Percentiles rank a stretch among this genome's conserved stretches.
Evolutionary conservation across 2,329 filamentous ascomycete genomes (phyloP).

Genomic region (Parafenestella ontariensis): DNA sequence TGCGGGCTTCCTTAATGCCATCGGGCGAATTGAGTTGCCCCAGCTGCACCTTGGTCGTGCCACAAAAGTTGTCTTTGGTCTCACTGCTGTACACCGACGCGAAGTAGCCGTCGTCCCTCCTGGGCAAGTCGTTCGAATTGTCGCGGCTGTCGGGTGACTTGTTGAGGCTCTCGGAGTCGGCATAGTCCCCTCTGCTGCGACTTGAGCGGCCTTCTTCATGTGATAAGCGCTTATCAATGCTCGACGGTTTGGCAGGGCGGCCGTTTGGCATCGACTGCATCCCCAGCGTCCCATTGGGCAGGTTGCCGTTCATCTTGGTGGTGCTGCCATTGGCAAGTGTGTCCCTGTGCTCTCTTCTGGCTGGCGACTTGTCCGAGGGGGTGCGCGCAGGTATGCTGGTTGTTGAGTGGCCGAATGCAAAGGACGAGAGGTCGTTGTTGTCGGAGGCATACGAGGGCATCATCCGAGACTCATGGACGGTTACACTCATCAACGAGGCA

Average conservation of each 20-base stretch:
- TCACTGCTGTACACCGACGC: constrained; percentile 47
- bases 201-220: constrained; percentile 35
- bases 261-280: constrained; percentile 47
- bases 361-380: constrained; percentile 32
- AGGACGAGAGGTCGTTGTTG: constrained; percentile 44
- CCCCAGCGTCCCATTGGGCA: constrained; percentile 34
- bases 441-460: constrained; percentile 62
- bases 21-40: constrained; percentile 35
- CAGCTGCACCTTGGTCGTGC: constrained; percentile 49
- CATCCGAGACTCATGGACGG: constrained; percentile 46
- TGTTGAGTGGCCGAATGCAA: constrained; percentile 44
- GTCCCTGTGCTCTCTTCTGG: constrained; percentile 29
- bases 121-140: constrained; percentile 34
- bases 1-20: constrained; percentile 39
- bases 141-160: constrained; percentile 32
- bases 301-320: constrained; percentile 43
- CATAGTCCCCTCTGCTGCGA: constrained; percentile 22
- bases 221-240: constrained; percentile 48
- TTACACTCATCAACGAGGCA: constrained; percentile 41
- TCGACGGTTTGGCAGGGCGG: constrained; percentile 40
- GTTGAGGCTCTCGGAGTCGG: constrained; percentile 28
- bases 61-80: constrained; percentile 36
- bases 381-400: constrained; percentile 37
- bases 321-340: constrained; percentile 36
- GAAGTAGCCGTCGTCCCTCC: constrained; percentile 57